These are phyloP conservation scores for Blastocystis sp. DNA, from an alignment of 352 stramenopile species.

Conservation along the genomic window DNA sequence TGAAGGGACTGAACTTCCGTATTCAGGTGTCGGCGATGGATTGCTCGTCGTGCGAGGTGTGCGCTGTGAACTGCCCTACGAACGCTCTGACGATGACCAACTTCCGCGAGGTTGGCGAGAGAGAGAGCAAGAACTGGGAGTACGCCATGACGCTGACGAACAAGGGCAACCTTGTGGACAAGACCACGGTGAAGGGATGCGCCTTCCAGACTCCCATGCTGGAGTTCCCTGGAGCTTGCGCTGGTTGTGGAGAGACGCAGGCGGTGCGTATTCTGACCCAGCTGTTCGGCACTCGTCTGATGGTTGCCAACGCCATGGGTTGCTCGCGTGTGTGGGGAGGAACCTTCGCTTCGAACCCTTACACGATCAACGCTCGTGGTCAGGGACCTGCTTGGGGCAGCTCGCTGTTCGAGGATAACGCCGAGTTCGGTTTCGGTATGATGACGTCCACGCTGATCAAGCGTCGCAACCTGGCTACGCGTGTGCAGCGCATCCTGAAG, in stretches of 20 bases:
- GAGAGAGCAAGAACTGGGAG: constrained; percentile 63
- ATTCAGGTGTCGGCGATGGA: constrained; percentile 65
- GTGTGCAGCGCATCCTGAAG: constrained; percentile 61
- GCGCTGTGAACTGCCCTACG: constrained; percentile 64
- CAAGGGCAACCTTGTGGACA: constrained; percentile 63
- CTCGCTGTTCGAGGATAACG: constrained; percentile 67
- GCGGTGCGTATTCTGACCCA: constrained; percentile 66
- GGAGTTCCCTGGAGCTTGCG: constrained; percentile 65
- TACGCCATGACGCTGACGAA: constrained; percentile 63
- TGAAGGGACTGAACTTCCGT: constrained; percentile 64
- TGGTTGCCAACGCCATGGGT: constrained; percentile 67
- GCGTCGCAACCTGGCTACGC: constrained; percentile 61
- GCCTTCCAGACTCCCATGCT: constrained; percentile 65
- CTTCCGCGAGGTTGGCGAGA: constrained; percentile 60
- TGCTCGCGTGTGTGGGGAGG: constrained; percentile 65
- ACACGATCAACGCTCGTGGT: constrained; percentile 61
- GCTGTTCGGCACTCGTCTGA: constrained; percentile 66
- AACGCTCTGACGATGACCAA: constrained; percentile 63
- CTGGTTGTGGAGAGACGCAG: constrained; percentile 64
- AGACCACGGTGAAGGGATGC: constrained; percentile 63
- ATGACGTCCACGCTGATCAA: constrained; percentile 62
- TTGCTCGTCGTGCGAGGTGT: constrained; percentile 65
- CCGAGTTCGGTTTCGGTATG: constrained; percentile 62
- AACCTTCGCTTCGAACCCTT: constrained; percentile 65
- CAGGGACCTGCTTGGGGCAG: constrained; percentile 62